Base-by-base conservation (phyloP, 169 alveolate species). In the Plasmodium fragile region DNA sequence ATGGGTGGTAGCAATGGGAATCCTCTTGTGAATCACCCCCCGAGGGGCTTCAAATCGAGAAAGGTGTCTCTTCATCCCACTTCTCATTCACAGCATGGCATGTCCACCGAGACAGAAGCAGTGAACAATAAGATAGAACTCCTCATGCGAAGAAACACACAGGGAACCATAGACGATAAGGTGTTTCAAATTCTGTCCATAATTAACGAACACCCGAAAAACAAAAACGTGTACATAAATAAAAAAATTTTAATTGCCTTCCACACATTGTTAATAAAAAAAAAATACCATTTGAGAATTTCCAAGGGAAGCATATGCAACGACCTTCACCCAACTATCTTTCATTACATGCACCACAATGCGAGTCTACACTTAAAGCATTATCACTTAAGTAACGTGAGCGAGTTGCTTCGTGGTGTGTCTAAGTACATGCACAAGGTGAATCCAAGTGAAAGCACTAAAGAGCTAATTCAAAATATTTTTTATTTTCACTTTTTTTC, bases 281-380 rank as follows among this genome's bases (percentile, higher is more conserved):
- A 30, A 28, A 73, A 77, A 85, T 85, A 85, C 43, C 79, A 85
- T 34, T 1, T 49, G 41, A 52, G 30, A 8, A 75, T 73, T 49
- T 73, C 79, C 59, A 72, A 75, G 80, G 79, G 65, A 28, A 16
- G 65, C 69, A 85, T 85, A 28, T 85, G 80, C 69, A 45, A 75
- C n/a, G 65, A 85, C 34, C 79, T 72, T 75, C 65, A 45, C 28
- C 32, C 79, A 30, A 85, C 36, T 18, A 85, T 85, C 11, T 85
- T 85, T 73, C 72, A 85, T 52, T 85, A 73, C 59, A 85, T 85
- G 18, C 93, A 85, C 41, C 65, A 85, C 69, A 85, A 85, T 75
- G 28, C 22, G 41, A 85, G 22, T 10, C 16, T 73, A 11, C 84
- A 85, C 30, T 69, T 85, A 36, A 85, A 41, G 30, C 22, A 73